phyloP scores from a whole-genome alignment of 108 stramenopile genomes.

The Skeletonema costatum region DNA sequence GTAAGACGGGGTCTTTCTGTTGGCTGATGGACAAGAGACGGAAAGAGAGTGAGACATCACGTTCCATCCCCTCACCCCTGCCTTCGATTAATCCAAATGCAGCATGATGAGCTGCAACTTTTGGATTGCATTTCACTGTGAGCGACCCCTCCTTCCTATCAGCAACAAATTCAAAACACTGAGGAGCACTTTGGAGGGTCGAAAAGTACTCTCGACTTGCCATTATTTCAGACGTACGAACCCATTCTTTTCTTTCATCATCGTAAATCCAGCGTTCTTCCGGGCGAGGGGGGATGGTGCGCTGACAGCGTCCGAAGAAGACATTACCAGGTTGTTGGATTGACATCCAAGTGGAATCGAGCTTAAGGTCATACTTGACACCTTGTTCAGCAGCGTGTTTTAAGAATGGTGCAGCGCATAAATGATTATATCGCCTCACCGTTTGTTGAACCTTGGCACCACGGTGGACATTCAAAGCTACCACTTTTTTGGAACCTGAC shows the following conservation, averaged over 20 bases:
- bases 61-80: constrained; percentile 40
- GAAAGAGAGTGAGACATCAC: constrained; percentile 40
- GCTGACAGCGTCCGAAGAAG: constrained; percentile 50
- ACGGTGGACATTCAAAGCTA: constrained; percentile 35
- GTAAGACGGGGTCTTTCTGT: constrained; percentile 59
- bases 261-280: constrained; percentile 53
- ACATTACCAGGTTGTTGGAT: constrained; percentile 12
- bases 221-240: constrained; percentile 34
- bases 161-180: constrained; percentile 51
- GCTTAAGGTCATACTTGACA: constrained; percentile 30
- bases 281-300: constrained; percentile 50
- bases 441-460: constrained; percentile 54
- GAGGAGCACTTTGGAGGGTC: constrained; percentile 46
- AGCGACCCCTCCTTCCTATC: constrained; percentile 31
- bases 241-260: constrained; percentile 53
- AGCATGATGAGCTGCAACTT: constrained; percentile 69
- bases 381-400: constrained; percentile 51
- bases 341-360: constrained; percentile 42
- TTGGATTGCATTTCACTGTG: constrained; percentile 49
- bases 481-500: background rate
- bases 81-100: constrained; percentile 53
- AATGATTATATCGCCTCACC: constrained; percentile 47
- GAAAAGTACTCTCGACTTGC: constrained; percentile 44
- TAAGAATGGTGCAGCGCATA: constrained; percentile 56
- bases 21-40: constrained; percentile 40